Evolutionary conservation across 2,329 filamentous ascomycete species (phyloP).

Genomic region (Dryadomyces quercus-mongolicae): DNA sequence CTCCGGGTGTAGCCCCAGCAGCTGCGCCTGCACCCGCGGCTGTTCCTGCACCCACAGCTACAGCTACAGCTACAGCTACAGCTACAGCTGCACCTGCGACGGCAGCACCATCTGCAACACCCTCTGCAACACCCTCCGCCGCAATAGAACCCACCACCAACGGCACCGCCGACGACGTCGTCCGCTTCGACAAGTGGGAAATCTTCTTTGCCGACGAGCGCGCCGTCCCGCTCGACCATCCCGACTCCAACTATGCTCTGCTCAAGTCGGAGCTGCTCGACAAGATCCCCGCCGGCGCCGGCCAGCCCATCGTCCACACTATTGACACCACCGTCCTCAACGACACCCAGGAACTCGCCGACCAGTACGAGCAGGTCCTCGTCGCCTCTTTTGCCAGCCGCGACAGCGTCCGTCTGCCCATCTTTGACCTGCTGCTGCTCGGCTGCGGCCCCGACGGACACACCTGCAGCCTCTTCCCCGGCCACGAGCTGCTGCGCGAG

Average conservation of each 20-base stretch:
- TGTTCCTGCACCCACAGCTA: background rate
- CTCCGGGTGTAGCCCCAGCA: slow-evolving; percentile 28
- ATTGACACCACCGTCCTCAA: slow-evolving; percentile 56
- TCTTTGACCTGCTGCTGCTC: slow-evolving; percentile 88
- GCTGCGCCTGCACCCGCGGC: background rate
- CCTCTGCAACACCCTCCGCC: background rate
- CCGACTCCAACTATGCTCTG: slow-evolving; percentile 87
- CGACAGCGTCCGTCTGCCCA: slow-evolving; percentile 86
- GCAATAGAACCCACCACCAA: slow-evolving; percentile 14
- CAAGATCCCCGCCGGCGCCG: slow-evolving; percentile 62
- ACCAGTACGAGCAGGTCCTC: slow-evolving; percentile 82
- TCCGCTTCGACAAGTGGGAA: slow-evolving; percentile 82
- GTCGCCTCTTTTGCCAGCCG: slow-evolving; percentile 79
- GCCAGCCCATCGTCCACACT: slow-evolving; percentile 61
- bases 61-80: background rate
- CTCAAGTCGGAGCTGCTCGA: slow-evolving; percentile 79
- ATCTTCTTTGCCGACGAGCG: slow-evolving; percentile 98
- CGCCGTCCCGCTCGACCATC: slow-evolving; percentile 80
- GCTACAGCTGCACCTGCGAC: slow-evolving; percentile 13
- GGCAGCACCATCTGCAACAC: background rate
- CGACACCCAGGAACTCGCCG: slow-evolving; percentile 83
- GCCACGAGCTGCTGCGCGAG: slow-evolving; percentile 76
- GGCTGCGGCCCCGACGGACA: slow-evolving; percentile 94
- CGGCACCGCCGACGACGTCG: slow-evolving; percentile 37
- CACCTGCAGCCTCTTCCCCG: slow-evolving; percentile 92